These are phyloP conservation scores for Talaromyces sp. DNA, from an alignment of 2,329 filamentous ascomycete species.

Conservation along the genomic window DNA sequence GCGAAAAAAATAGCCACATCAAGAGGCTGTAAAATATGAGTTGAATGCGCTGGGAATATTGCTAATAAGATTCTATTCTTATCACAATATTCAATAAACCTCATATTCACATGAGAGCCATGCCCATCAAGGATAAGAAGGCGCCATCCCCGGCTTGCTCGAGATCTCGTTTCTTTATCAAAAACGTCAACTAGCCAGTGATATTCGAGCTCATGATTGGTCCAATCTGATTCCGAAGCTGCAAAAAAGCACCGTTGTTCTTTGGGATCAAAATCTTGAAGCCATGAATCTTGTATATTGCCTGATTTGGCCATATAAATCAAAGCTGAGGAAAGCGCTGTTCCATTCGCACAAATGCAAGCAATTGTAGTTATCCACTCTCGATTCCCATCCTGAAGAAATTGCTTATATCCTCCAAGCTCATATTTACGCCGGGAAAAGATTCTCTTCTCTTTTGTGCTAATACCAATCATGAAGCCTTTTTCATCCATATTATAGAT, in stretches of 20 bases:
- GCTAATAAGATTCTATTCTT: no score
- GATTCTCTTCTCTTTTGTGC: background rate
- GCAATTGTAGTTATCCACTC: slow-evolving; percentile 23
- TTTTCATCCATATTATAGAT: background rate
- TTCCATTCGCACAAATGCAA: slow-evolving; percentile 12
- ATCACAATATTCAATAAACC: no score
- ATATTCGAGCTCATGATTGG: slow-evolving; percentile 1
- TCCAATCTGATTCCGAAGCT: background rate
- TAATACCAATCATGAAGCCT: background rate
- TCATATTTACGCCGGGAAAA: background rate
- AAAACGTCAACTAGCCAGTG: background rate
- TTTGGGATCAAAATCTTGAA: slow-evolving; percentile 16
- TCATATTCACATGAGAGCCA: background rate
- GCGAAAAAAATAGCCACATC: no score
- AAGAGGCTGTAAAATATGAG: no score
- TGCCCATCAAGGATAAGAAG: background rate
- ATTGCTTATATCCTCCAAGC: no score
- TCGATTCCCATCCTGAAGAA: slow-evolving; percentile 21
- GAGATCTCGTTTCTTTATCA: background rate
- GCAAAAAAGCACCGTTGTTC: background rate
- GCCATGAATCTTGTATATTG: slow-evolving; percentile 21
- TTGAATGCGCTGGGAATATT: no score
- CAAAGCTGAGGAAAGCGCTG: slow-evolving; percentile 15
- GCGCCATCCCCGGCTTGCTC: background rate
- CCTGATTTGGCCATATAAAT: slow-evolving; percentile 22